These are phyloP conservation scores for Plasmodium vivax DNA, from an alignment of 169 alveolate species.

Conservation along the genomic window DNA sequence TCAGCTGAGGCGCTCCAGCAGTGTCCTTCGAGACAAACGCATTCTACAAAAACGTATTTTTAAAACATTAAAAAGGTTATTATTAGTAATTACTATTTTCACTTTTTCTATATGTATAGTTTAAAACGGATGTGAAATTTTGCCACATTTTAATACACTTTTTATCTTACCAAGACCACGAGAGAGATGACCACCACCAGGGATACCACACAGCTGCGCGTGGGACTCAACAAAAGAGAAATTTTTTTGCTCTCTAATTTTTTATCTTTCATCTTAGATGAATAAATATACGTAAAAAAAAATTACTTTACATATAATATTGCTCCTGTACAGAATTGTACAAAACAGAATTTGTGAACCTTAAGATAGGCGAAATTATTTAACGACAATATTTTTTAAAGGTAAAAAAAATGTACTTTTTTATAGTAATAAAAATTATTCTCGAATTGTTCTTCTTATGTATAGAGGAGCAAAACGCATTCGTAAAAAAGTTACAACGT, in stretches of 20 bases:
- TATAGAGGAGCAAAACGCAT: not conserved
- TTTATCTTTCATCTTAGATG: not conserved
- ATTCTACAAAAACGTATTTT: not conserved
- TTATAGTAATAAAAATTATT: not conserved
- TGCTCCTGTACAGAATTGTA: not conserved
- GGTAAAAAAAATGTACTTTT: not conserved
- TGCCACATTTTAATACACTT: not conserved
- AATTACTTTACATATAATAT: not conserved
- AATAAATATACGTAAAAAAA: not conserved
- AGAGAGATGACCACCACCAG: not conserved
- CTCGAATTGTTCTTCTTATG: not conserved
- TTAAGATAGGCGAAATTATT: not conserved
- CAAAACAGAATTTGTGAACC: not conserved
- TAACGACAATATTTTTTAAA: not conserved
- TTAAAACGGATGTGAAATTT: not conserved
- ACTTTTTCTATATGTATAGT: not conserved
- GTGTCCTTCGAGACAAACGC: not conserved
- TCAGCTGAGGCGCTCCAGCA: not conserved
- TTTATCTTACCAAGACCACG: not conserved
- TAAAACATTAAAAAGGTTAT: not conserved
- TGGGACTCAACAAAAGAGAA: not conserved
- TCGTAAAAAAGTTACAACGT: not conserved
- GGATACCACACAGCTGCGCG: not conserved
- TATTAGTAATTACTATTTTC: not conserved
- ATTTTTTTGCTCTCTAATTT: not conserved